Evolutionary conservation across 2,329 filamentous ascomycete genomes (phyloP), one percentile per base, ranked within the genome.

Genomic region (Penicillium hesseltinei): DNA sequence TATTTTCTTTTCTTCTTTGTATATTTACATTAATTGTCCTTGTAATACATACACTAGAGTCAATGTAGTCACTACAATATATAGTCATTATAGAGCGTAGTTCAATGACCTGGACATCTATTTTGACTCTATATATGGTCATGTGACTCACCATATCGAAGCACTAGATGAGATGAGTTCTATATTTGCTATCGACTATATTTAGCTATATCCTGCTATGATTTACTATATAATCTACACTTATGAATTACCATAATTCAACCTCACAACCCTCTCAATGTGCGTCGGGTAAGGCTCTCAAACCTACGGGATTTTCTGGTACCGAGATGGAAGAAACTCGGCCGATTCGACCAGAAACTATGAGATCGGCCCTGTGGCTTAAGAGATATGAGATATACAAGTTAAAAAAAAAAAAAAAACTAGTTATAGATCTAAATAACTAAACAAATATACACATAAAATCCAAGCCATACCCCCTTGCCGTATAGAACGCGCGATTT

Each of bases 261-360:
- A 35, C 19, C 17, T n/a, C 42, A 11, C 11, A 43, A 5, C 11
- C 19, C 29, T 36, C 2, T 10, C 6, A 47, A 23, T 47, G 31
- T 47, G 45, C 31, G 42, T 51, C 39, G 58, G 51, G 59, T 50
- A 56, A 50, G 39, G 51, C 35, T 49, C 56, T 55, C 44, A 50
- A 27, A 55, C 60, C 46, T 36, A 35, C 45, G 21, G 53, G 23
- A 33, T 51, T 51, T 33, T 13, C 23, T 51, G 62, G 62, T 65
- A 65, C 57, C 62, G 62, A 64, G 61, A 47, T 8, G 42, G 54
- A 54, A 17, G 60, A 54, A 62, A 57, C 7, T 60, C 57, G 57
- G 58, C 48, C 54, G 57, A 59, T 57, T 62, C 47, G 52, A 54
- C 36, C 25, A 54, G 43, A 53, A 47, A 25, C 21, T 35, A 47